Conservation (phyloP, 768 basidiomycete genomes). For the Termitomyces sp. region DNA sequence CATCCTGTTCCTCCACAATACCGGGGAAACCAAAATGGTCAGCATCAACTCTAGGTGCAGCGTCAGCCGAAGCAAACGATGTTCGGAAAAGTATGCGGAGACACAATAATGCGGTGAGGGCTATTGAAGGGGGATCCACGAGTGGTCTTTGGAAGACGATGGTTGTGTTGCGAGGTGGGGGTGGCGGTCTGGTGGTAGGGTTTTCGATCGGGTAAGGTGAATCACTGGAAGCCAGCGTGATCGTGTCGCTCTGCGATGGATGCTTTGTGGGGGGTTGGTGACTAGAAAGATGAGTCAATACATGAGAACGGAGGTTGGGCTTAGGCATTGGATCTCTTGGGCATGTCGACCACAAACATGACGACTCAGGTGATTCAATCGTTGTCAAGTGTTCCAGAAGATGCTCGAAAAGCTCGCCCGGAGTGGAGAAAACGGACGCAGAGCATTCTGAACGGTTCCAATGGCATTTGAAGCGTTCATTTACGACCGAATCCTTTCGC, state of each 20-base stretch:
- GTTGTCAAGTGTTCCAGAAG: constrained; percentile 51
- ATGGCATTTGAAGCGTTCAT: constrained; percentile 67
- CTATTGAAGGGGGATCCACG: constrained; percentile 62
- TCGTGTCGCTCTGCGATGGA: constrained; percentile 66
- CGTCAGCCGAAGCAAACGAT: constrained; percentile 68
- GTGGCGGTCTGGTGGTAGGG: constrained; percentile 64
- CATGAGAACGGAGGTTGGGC: constrained; percentile 53
- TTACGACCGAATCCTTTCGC: constrained; percentile 48
- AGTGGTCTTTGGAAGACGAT: constrained; percentile 56
- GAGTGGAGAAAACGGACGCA: constrained; percentile 38
- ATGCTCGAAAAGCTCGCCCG: constrained; percentile 72
- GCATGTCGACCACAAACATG: constrained; percentile 76
- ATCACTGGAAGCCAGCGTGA: constrained; percentile 56
- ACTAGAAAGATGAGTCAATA: constrained; percentile 72
- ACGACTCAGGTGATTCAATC: constrained; percentile 34
- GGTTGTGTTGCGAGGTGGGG: constrained; percentile 61
- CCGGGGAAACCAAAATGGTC: constrained; percentile 93
- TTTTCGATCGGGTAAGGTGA: constrained; percentile 50
- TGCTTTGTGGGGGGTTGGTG: constrained; percentile 49
- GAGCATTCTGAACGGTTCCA: constrained; percentile 66
- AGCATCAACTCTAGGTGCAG: constrained; percentile 63
- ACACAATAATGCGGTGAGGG: constrained; percentile 76
- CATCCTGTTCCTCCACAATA: constrained; percentile 72
- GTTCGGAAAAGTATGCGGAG: constrained; percentile 80
- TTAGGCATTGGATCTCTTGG: constrained; percentile 38